Evolutionary conservation across 2,329 filamentous ascomycete species (phyloP).

Genomic region (Clonostachys rhizophaga): DNA sequence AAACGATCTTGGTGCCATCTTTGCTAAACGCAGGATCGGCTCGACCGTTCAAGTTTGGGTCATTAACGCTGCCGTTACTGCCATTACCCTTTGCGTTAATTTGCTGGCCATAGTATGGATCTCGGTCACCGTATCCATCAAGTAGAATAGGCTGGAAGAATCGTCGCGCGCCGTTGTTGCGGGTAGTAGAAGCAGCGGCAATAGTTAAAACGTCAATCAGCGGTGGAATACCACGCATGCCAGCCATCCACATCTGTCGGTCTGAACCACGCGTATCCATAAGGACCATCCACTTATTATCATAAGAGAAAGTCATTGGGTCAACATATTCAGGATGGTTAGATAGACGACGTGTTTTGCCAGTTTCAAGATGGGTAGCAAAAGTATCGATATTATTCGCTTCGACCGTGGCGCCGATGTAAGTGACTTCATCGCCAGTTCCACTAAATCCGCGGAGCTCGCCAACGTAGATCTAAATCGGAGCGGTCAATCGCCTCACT

Average conservation of each 20-base stretch:
- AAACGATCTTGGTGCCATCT: slow-evolving; percentile 22
- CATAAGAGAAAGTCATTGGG: slow-evolving; percentile 29
- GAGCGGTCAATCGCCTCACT: slow-evolving; percentile 74
- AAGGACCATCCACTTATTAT: slow-evolving; percentile 30
- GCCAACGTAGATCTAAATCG: slow-evolving; percentile 65
- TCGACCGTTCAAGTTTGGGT: neutral
- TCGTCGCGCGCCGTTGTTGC: slow-evolving; percentile 34
- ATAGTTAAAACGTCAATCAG: slow-evolving; percentile 24
- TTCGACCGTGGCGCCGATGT: slow-evolving; percentile 28
- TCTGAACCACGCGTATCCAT: slow-evolving; percentile 32
- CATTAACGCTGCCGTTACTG: neutral
- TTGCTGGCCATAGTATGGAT: neutral
- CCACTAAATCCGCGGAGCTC: slow-evolving; percentile 35
- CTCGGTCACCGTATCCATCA: slow-evolving; percentile 13
- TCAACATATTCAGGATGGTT: slow-evolving; percentile 34
- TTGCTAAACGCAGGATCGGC: neutral
- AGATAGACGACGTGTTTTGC: slow-evolving; percentile 29
- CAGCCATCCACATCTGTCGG: slow-evolving; percentile 28
- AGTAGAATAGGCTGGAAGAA: slow-evolving; percentile 38
- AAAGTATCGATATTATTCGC: slow-evolving; percentile 36
- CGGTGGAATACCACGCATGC: slow-evolving; percentile 31
- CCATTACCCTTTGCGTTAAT: neutral
- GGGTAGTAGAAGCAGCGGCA: slow-evolving; percentile 23
- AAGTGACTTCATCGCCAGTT: slow-evolving; percentile 7
- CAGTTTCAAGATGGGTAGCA: slow-evolving; percentile 28